A percentile compares a stretch with the other conserved stretches of the same genome.
Conservation (phyloP, 306 rosid species). For the Rubus idaeus region DNA sequence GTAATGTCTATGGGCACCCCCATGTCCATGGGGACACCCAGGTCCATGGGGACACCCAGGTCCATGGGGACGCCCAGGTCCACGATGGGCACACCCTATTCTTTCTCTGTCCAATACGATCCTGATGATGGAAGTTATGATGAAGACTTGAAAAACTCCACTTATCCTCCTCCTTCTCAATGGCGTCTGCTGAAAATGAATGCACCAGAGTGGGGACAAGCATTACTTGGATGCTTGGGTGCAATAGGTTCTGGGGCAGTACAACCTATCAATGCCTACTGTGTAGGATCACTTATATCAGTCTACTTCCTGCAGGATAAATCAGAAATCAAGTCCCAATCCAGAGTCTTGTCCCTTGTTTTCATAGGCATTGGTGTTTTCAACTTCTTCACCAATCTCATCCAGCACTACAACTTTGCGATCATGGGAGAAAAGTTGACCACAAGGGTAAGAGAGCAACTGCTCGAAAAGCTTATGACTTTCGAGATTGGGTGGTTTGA, state of each 20-base stretch:
- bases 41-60: conserved; percentile 71
- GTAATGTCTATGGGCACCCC: conserved; percentile 71
- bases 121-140: conserved; percentile 56
- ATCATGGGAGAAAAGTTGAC: conserved; percentile 86
- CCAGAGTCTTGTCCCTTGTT: conserved; percentile 53
- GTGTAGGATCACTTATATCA: conserved; percentile 71
- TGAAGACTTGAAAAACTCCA: conserved; percentile 36
- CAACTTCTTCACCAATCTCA: conserved; percentile 67
- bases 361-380: conserved; percentile 77
- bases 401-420: conserved; percentile 80
- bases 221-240: conserved; percentile 75
- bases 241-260: conserved; percentile 88
- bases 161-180: conserved; percentile 64
- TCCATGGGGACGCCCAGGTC: conserved; percentile 26
- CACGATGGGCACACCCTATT: conserved; percentile 77
- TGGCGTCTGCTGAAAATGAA: conserved; percentile 74
- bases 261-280: conserved; percentile 78
- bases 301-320: conserved; percentile 55
- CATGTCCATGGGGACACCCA: conserved; percentile 23
- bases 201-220: conserved; percentile 75
- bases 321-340: conserved; percentile 49
- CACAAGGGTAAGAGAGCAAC: conserved; percentile 69
- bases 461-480: conserved; percentile 63
- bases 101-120: conserved; percentile 62
- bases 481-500: conserved; percentile 93